phyloP scores from a whole-genome alignment of 106 monocot species.

The Dioscorea dumetorum region DNA sequence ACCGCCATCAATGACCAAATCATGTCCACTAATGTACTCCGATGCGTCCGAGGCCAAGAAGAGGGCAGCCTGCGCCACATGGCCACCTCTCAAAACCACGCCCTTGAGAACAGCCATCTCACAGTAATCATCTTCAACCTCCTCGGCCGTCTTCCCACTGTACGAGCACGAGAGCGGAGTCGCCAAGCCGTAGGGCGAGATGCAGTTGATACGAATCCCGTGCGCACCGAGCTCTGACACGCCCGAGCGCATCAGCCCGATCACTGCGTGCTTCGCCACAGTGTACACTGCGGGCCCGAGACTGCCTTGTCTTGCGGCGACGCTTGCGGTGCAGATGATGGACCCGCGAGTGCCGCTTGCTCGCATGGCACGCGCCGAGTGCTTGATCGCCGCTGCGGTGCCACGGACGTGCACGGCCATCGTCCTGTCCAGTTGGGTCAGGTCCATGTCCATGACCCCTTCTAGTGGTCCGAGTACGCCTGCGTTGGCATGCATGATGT shows the following conservation, averaged over 20 bases:
- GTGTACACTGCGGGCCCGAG: slow-evolving; percentile 20
- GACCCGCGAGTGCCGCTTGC: slow-evolving; percentile 15
- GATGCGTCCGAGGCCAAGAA: slow-evolving; percentile 26
- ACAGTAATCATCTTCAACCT: neutral
- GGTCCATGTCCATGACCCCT: slow-evolving; percentile 20
- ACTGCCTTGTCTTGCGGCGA: slow-evolving; percentile 12
- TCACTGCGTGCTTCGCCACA: slow-evolving; percentile 40
- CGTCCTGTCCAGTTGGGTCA: slow-evolving; percentile 17
- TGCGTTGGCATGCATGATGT: slow-evolving; percentile 43
- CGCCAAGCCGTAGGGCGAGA: slow-evolving; percentile 33
- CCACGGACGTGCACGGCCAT: slow-evolving; percentile 38
- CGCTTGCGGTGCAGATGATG: slow-evolving; percentile 41
- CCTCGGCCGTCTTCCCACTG: neutral
- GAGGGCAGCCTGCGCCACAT: slow-evolving; percentile 19
- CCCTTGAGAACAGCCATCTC: slow-evolving; percentile 11
- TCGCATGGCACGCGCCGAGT: slow-evolving; percentile 36
- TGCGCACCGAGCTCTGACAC: slow-evolving; percentile 32
- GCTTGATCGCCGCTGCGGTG: slow-evolving; percentile 20
- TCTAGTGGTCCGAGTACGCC: slow-evolving; percentile 10
- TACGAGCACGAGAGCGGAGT: slow-evolving; percentile 14
- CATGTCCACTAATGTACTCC: slow-evolving; percentile 21
- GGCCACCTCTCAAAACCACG: slow-evolving; percentile 7
- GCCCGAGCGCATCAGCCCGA: slow-evolving; percentile 23
- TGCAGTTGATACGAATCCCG: slow-evolving; percentile 39
- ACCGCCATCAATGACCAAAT: slow-evolving; percentile 28